These are phyloP conservation scores for Daedaleopsis nitida DNA, from an alignment of 768 basidiomycete genomes.

Conservation along the genomic window DNA sequence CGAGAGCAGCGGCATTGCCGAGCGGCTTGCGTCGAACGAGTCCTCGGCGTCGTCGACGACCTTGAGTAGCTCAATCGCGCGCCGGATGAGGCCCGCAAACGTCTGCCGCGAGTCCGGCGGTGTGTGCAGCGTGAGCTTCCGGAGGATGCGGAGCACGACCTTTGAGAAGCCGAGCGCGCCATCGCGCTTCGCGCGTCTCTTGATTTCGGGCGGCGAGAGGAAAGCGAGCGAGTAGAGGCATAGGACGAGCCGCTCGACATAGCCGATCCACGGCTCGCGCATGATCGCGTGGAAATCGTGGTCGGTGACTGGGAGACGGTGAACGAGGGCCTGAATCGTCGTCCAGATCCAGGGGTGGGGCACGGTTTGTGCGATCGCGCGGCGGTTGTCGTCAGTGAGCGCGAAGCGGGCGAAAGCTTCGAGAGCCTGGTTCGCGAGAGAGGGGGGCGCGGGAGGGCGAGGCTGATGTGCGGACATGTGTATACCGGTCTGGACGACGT, in stretches of 20 bases:
- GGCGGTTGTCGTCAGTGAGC: constrained; percentile 77
- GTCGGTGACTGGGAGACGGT: constrained; percentile 81
- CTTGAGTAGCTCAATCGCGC: constrained; percentile 78
- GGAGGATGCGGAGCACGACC: constrained; percentile 72
- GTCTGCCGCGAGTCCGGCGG: constrained; percentile 53
- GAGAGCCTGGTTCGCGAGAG: constrained; percentile 73
- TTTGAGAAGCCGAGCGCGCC: constrained; percentile 66
- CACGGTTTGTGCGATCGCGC: constrained; percentile 63
- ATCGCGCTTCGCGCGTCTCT: constrained; percentile 68
- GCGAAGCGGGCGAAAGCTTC: constrained; percentile 83
- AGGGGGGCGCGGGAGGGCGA: constrained; percentile 49
- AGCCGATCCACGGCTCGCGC: constrained; percentile 69
- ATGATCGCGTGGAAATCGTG: constrained; percentile 69
- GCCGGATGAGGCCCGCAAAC: constrained; percentile 58
- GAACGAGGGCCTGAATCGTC: constrained; percentile 71
- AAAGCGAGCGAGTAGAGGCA: constrained; percentile 88
- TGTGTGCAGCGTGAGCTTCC: constrained; percentile 56
- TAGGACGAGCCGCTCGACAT: constrained; percentile 78
- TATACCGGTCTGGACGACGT: constrained; percentile 54
- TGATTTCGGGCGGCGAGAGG: constrained; percentile 74
- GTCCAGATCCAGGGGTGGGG: constrained; percentile 57
- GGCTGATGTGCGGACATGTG: constrained; percentile 37
- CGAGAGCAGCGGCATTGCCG: constrained; percentile 59
- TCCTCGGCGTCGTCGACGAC: constrained; percentile 77
- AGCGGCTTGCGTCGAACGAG: constrained; percentile 67